Conservation (phyloP, 306 rosid genomes). For the Quercus rubra region DNA sequence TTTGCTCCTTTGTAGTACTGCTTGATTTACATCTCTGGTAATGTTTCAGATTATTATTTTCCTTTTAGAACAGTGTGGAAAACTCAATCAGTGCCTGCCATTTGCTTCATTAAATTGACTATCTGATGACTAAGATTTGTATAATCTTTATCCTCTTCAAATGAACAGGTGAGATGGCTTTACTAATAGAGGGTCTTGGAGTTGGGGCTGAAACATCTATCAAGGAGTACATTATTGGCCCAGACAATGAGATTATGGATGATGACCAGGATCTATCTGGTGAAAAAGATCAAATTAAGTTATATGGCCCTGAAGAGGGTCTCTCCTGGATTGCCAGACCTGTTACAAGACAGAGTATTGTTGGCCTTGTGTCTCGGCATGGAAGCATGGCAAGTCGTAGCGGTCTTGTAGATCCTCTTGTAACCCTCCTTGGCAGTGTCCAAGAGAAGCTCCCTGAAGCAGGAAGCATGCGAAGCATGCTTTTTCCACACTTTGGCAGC, state of each 20-base stretch:
- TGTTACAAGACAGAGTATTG: slow-evolving; percentile 55
- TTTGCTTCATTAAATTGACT: background rate
- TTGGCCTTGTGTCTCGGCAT: slow-evolving; percentile 61
- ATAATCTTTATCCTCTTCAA: slow-evolving; percentile 18
- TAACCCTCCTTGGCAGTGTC: slow-evolving; percentile 85
- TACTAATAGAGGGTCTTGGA: slow-evolving; percentile 92
- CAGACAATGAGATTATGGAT: slow-evolving; percentile 51
- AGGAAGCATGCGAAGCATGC: slow-evolving; percentile 87
- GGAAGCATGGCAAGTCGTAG: slow-evolving; percentile 73
- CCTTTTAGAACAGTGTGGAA: background rate
- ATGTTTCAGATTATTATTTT: background rate
- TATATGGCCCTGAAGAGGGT: slow-evolving; percentile 82
- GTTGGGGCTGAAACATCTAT: slow-evolving; percentile 73
- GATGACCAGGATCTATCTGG: slow-evolving; percentile 60
- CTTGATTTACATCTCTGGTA: background rate
- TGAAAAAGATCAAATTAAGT: slow-evolving; percentile 55
- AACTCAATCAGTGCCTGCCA: background rate
- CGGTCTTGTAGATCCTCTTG: slow-evolving; percentile 80
- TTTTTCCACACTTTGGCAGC: slow-evolving; percentile 95
- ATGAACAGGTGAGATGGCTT: slow-evolving; percentile 91
- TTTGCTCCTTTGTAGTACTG: background rate
- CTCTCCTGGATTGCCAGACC: slow-evolving; percentile 93
- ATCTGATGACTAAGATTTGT: background rate
- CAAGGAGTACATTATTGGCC: slow-evolving; percentile 88
- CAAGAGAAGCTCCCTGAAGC: slow-evolving; percentile 76